These are phyloP conservation scores for Hortiboletus rubellus DNA, from an alignment of 1,284 basidiomycete species.

Conservation along the genomic window DNA sequence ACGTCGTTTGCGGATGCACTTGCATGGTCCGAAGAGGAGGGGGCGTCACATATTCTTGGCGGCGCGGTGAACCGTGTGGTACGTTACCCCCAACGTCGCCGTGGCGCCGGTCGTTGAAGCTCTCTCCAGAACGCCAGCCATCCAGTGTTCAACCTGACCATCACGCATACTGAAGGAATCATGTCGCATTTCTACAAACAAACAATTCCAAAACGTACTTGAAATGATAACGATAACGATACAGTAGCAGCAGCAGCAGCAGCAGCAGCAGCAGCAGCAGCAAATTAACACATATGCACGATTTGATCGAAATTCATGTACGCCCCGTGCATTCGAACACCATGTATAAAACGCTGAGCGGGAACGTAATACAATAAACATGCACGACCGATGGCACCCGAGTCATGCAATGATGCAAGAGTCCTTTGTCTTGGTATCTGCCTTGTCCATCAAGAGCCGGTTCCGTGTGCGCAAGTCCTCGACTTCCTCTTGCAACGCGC, in stretches of 20 bases:
- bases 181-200: conserved; percentile 81
- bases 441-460: conserved; percentile 43
- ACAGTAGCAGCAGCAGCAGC: background rate
- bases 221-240: conserved; percentile 4
- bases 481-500: conserved; percentile 47
- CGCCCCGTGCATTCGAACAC: background rate
- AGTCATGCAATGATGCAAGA: conserved; percentile 27
- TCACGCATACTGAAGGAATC: conserved; percentile 70
- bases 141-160: conserved; percentile 83
- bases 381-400: background rate
- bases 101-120: background rate
- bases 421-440: conserved; percentile 15
- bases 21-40: conserved; percentile 78
- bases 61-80: conserved; percentile 70
- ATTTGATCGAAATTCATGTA: background rate
- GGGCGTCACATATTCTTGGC: conserved; percentile 61
- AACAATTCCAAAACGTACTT: conserved; percentile 36
- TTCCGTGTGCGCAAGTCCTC: conserved; percentile 53
- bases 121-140: conserved; percentile 77
- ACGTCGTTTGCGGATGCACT: conserved; percentile 59
- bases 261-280: background rate
- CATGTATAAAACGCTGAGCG: background rate
- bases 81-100: conserved; percentile 33
- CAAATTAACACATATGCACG: conserved; percentile 3
- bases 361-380: background rate